A percentile compares a stretch with the other conserved stretches of the same genome.
Evolutionary conservation across 2,329 filamentous ascomycete species (phyloP).

Genomic region (Mycogone perniciosa): DNA sequence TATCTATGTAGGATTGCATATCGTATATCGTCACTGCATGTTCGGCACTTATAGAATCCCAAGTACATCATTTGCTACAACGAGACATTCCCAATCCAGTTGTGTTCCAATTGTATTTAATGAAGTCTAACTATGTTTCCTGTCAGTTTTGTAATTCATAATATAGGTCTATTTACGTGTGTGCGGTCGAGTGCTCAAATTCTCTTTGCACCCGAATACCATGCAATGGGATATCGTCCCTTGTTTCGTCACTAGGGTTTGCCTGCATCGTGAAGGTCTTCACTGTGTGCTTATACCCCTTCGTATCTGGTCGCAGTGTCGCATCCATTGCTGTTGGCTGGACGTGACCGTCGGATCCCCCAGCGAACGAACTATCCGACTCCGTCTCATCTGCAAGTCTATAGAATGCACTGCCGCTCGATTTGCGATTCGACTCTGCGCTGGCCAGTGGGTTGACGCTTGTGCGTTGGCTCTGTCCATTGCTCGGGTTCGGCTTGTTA

Average conservation of each 20-base stretch:
- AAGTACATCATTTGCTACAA: too few relatives aligned
- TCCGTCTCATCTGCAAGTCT: constrained; percentile 29
- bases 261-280: constrained; percentile 24
- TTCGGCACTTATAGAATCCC: too few relatives aligned
- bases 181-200: constrained; percentile 23
- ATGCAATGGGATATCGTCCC: constrained; percentile 33
- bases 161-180: too few relatives aligned
- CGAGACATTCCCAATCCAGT: too few relatives aligned
- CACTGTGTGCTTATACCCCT: constrained; percentile 26
- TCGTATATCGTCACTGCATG: too few relatives aligned
- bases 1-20: too few relatives aligned
- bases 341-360: neutral
- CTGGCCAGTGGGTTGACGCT: neutral
- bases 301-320: constrained; percentile 27
- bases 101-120: too few relatives aligned
- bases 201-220: constrained; percentile 33
- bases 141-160: too few relatives aligned
- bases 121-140: too few relatives aligned
- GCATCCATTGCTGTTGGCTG: constrained; percentile 13
- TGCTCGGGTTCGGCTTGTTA: constrained; percentile 5
- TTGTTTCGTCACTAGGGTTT: constrained; percentile 22
- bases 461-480: constrained; percentile 1
- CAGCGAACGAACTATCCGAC: constrained; percentile 17
- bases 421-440: constrained; percentile 16
- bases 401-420: constrained; percentile 25